Evolutionary conservation across 2,329 filamentous ascomycete species (phyloP), one percentile per base, ranked within the genome.

Genomic region (Aspergillus tanneri): DNA sequence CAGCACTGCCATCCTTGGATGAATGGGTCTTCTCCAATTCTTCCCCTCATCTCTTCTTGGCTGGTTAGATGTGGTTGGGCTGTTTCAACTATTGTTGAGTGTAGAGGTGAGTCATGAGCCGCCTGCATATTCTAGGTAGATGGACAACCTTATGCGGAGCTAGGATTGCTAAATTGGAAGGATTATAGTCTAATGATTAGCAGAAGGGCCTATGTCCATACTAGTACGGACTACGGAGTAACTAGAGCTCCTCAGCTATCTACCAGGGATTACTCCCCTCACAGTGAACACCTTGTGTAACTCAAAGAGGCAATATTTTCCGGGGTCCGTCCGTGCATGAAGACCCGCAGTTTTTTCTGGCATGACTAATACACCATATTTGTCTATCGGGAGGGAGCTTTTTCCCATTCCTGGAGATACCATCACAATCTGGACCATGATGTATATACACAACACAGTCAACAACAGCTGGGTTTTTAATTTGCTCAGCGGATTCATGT

Each of bases 291-390:
- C 37, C 6, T 19, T 21, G 46, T 44, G 40, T 11, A 11, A 35
- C 52, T 50, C 22, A 28, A 57, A 53, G 25, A 23, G 56, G 58
- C 24, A 59, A 55, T 35, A 40, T 50, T 52, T 56, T 56, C 58
- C 57, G 52, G 32, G 7, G 24, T 37, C 32, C 40, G 51, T 34
- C 41, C 48, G 51, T 48, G 44, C 27, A 4, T 16, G 8, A 45
- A 37, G 22, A 46, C 12, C n/a, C 21, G 11, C 24, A 8, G 10
- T 10, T 16, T 24, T 27, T 6, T 35, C 14, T 18, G 11, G 16
- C 18, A 36, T 11, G 27, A 10, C 18, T 18, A 22, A 34, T 14
- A 34, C 14, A 8, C 30, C 16, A n/a, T 8, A 34, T 34, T n/a
- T 34, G 16, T 34, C 30, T 7, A 14, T 11, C 2, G 6, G 24